Base-by-base conservation (phyloP, 768 basidiomycete genomes). In the Termitomyces eurrhizus region DNA sequence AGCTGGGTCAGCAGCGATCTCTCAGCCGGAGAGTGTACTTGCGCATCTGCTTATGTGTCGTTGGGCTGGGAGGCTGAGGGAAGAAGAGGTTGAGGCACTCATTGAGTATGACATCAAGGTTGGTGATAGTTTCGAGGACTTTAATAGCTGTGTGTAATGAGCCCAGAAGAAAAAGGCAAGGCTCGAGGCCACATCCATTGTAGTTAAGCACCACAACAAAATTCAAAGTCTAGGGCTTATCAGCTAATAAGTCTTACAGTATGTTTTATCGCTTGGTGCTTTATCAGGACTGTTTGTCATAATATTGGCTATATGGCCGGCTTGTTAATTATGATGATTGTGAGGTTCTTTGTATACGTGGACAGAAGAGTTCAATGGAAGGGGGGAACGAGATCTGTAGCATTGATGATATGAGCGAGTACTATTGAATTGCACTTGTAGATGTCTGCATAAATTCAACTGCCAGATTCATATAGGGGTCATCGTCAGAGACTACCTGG, bases 91-190 rank as follows among this genome's bases (percentile, higher is more conserved):
- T 82, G 12, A 86, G 72, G 12, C 84, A 76, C 58, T 85, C 83
- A 18, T 81, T 83, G 5, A 86, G 76, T 42, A 87, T 76, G 6
- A 82, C 74, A 18, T 76, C 70, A 11, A 89, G 74, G 32, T 76
- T 76, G 14, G 48, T 44, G 7, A 78, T 65, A 18, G 75, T 70
- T 42, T 79, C 73, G 41, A 81, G 71, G 12, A 77, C 68, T 32
- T 73, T 73, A 2, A 75, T 62, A 60, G 78, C 78, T 79, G 11
- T 18, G 11, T 77, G 14, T 35, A 6, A n/a, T 42, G n/a, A 42
- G 42, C 42, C 1, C n/a, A 42, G 18, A 5, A n/a, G 6, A 1
- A 5, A 42, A 42, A 4, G n/a, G 1, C 0, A 3, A n/a, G 16
- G n/a, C 13, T 7, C 18, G 12, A 16, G 13, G 42, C 57, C n/a